Evolutionary conservation across 116 monocot genomes (phyloP).

Genomic region (Phalaenopsis hybrid): DNA sequence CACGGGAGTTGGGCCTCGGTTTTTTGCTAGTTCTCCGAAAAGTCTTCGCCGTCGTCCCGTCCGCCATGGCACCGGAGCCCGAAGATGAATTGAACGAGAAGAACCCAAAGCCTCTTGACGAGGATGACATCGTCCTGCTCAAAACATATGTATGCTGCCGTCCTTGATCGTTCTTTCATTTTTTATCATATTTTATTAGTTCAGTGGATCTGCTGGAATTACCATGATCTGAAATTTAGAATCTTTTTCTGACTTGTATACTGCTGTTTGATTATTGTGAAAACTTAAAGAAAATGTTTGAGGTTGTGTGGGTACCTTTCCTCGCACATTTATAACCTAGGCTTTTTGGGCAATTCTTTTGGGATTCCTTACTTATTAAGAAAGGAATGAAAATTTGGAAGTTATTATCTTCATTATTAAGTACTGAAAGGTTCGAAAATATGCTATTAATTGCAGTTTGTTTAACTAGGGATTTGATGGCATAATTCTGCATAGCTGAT

Average conservation of each 20-base stretch:
- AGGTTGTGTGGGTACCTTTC: not conserved
- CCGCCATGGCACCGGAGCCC: conserved; percentile 48
- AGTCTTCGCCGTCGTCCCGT: not conserved
- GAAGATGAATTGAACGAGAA: conserved; percentile 56
- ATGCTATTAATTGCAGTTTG: no score
- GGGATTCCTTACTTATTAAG: no score
- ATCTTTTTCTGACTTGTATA: not conserved
- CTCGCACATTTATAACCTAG: not conserved
- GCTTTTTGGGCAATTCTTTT: no score
- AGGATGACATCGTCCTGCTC: conserved; percentile 88
- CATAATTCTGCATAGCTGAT: no score
- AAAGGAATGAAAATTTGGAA: no score
- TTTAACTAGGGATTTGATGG: no score
- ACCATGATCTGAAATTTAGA: not conserved
- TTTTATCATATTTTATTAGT: not conserved
- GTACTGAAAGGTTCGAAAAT: no score
- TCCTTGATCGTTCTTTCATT: not conserved
- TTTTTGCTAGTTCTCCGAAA: no score
- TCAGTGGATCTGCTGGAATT: not conserved
- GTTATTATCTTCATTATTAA: no score
- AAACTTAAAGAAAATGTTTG: not conserved
- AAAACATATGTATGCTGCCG: conserved; percentile 57
- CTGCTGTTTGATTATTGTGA: not conserved
- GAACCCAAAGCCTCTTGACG: conserved; percentile 85
- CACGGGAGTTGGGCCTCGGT: no score